Evolutionary conservation across 331 rosid species (phyloP).

Genomic region (Rosa hybrid): DNA sequence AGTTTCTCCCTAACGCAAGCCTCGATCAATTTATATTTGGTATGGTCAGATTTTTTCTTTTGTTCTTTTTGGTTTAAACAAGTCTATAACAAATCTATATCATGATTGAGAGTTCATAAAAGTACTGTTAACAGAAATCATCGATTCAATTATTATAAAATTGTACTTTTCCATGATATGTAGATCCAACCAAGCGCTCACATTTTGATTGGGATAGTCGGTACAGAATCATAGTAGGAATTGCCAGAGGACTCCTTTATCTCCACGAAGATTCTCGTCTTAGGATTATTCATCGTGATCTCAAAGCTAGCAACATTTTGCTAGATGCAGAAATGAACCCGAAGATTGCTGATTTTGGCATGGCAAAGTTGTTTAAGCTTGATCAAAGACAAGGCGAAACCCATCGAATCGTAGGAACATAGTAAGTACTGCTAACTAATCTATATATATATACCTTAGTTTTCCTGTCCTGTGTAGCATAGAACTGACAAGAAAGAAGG

Average conservation of each 20-base stretch:
- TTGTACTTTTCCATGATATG: neutral
- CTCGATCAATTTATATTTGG: conserved; percentile 58
- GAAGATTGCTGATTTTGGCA: neutral
- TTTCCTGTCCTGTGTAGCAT: neutral
- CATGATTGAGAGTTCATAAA: neutral
- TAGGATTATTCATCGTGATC: neutral
- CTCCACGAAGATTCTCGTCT: conserved; percentile 4
- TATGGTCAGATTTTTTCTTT: conserved; percentile 2
- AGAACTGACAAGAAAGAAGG: neutral
- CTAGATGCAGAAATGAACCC: neutral
- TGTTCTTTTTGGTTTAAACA: neutral
- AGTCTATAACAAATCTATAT: neutral
- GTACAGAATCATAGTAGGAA: neutral
- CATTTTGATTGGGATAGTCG: neutral
- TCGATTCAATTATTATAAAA: neutral
- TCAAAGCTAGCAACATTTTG: conserved; percentile 8
- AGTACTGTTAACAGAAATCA: neutral
- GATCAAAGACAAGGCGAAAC: conserved; percentile 1
- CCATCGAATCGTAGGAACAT: conserved; percentile 1
- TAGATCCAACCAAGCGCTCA: neutral
- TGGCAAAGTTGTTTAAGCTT: conserved; percentile 5
- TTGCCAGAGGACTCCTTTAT: neutral
- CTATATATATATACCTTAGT: neutral
- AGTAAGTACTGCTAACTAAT: neutral
- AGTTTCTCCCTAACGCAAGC: conserved; percentile 44